Percentiles rank a stretch among this genome's conserved stretches.
Conservation (phyloP, 2,329 filamentous ascomycete species). For the Ceratocystis destructans region DNA sequence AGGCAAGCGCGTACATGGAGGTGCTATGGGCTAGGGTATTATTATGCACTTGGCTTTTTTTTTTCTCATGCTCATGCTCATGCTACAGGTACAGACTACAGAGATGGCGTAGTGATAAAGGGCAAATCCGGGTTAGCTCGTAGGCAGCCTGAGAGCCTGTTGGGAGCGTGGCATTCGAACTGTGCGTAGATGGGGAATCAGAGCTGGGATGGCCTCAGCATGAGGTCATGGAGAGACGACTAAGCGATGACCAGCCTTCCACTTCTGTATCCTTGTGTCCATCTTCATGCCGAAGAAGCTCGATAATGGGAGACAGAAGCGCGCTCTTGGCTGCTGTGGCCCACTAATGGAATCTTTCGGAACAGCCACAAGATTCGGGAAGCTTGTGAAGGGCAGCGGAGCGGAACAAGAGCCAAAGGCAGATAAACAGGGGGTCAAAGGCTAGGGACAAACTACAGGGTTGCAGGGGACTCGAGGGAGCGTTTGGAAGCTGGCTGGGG, state of each 20-base stretch:
- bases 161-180: too few species aligned
- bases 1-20: too few species aligned
- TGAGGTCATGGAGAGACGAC: background rate
- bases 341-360: conserved; percentile 3
- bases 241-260: too few species aligned
- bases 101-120: background rate
- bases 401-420: background rate
- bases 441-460: background rate
- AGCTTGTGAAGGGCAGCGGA: background rate
- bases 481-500: background rate
- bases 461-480: background rate
- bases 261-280: too few species aligned
- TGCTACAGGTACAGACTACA: too few species aligned
- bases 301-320: background rate
- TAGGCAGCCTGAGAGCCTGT: too few species aligned
- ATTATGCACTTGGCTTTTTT: background rate
- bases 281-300: background rate
- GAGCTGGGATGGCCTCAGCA: background rate
- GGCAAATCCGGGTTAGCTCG: background rate
- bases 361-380: background rate
- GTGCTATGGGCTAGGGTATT: background rate
- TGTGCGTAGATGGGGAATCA: background rate
- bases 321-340: background rate
- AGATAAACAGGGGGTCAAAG: background rate
- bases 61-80: background rate